Base-by-base conservation (phyloP, 169 alveolate genomes). In the Cardiosporidium cionae region DNA sequence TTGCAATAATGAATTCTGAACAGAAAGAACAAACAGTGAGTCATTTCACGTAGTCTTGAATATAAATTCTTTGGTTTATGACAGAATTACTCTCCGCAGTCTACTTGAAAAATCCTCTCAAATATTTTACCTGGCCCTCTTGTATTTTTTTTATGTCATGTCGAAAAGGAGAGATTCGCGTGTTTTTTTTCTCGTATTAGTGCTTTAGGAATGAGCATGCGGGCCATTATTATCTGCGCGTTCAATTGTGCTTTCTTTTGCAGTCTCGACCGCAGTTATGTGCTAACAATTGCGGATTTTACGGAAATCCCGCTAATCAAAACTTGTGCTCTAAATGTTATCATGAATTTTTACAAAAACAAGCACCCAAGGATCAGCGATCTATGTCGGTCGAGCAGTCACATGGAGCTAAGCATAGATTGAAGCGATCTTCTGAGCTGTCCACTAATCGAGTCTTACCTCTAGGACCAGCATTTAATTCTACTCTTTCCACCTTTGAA, bases 281-380 rank as follows among this genome's bases (percentile, higher is more conserved):
- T 58, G 90, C 87, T 32, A 92, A 92, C 83, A 87, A 88, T 81
- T 92, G 96, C 68, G 96, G 96, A 44, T 92, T 92, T 65, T 92
- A 90, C 74, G 96, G 96, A 52, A 91, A 89, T 81, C 94, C 95
- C 28, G 94, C 96, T 29, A 92, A 88, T 73, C 85, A 89, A 44
- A 91, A 92, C 82, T 83, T 91, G 52, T 92, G 96, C 78, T 91
- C 96, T 28, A 92, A 91, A 74, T 92, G 96, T 76, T 92, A 87
- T 81, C 74, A 89, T 73, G 96, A 92, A 27, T 86, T 84, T 34
- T 70, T 81, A 73, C 87, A 86, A 74, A 74, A 79, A 33, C 82
- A 90, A 36, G 70, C 35, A 29, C 74, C 75, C 1, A 58, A 72
- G 23, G 76, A 72, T 7, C 54, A 70, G 27, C 31, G 72, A 7